Evolutionary conservation across 495 filamentous ascomycete genomes (phyloP).

Genomic region (Penicillium goetzii): DNA sequence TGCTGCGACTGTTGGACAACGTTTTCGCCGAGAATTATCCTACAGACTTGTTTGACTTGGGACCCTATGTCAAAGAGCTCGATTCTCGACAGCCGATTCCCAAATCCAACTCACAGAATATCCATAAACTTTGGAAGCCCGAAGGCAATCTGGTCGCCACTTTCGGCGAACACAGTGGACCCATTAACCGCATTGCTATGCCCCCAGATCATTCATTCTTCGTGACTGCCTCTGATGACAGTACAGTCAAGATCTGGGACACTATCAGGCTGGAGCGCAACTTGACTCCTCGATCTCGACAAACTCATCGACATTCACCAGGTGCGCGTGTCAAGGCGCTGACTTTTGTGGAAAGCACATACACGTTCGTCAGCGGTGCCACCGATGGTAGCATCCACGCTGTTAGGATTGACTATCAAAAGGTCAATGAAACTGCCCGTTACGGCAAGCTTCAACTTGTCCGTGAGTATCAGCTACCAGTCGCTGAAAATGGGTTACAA

Average conservation of each 20-base stretch:
- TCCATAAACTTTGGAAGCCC: conserved; percentile 74
- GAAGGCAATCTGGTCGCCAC: conserved; percentile 81
- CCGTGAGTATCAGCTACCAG: conserved; percentile 77
- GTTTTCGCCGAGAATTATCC: conserved; percentile 93
- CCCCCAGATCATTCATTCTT: conserved; percentile 96
- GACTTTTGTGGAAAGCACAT: conserved; percentile 91
- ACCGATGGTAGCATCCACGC: conserved; percentile 90
- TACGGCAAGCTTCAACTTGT: conserved; percentile 79
- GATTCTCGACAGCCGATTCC: conserved; percentile 64
- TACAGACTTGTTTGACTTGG: conserved; percentile 68
- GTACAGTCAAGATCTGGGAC: conserved; percentile 93
- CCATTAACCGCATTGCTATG: conserved; percentile 80
- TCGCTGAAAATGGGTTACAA: conserved; percentile 35
- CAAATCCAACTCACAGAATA: conserved; percentile 55
- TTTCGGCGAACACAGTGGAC: conserved; percentile 82
- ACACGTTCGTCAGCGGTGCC: conserved; percentile 87
- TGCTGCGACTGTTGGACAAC: conserved; percentile 82
- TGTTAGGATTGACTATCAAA: conserved; percentile 78
- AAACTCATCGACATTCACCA: conserved; percentile 74
- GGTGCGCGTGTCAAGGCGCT: conserved; percentile 76
- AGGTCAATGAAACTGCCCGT: conserved; percentile 59
- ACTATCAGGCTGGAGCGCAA: conserved; percentile 86
- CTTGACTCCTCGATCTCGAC: conserved; percentile 81
- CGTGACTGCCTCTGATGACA: conserved; percentile 90
- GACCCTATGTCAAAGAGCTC: conserved; percentile 77